A percentile compares a stretch with the other conserved stretches of the same genome.
phyloP scores from a whole-genome alignment of 176 grass and related monocot genomes.

The Zoysia pacifica region DNA sequence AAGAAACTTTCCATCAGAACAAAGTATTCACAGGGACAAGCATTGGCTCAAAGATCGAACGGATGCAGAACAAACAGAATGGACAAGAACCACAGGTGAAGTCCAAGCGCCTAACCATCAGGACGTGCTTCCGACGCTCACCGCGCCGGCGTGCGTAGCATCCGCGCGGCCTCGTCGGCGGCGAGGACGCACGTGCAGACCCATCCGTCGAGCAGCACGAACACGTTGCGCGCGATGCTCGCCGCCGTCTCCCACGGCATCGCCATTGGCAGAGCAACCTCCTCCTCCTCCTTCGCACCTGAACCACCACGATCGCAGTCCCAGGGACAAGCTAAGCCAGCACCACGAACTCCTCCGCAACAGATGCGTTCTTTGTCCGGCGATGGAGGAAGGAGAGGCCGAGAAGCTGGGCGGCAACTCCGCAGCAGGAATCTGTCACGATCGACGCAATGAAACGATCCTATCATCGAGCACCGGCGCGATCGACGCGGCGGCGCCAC shows the following conservation, averaged over 20 bases:
- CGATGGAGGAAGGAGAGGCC: too few species aligned
- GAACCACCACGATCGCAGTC: too few species aligned
- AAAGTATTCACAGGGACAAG: too few species aligned
- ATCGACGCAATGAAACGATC: not conserved
- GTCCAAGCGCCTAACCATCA: not conserved
- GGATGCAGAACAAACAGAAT: not conserved
- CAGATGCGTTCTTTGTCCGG: too few species aligned
- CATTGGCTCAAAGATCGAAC: too few species aligned
- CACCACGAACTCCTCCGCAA: too few species aligned
- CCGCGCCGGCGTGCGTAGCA: constrained; percentile 24
- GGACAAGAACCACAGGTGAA: not conserved
- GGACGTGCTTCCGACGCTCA: not conserved
- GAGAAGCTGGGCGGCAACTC: too few species aligned
- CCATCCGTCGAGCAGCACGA: constrained; percentile 41
- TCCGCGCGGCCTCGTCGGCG: constrained; percentile 43
- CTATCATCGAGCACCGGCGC: not conserved
- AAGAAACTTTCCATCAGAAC: too few species aligned
- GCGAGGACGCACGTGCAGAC: constrained; percentile 42
- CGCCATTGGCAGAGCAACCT: constrained; percentile 10
- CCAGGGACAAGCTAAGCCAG: too few species aligned
- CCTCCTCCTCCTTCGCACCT: not conserved
- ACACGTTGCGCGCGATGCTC: constrained; percentile 43
- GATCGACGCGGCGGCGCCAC: not conserved
- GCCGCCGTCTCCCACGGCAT: constrained; percentile 33
- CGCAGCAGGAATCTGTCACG: not conserved